These are phyloP conservation scores for Populus euphratica DNA, from an alignment of 345 rosid species.

Conservation along the genomic window DNA sequence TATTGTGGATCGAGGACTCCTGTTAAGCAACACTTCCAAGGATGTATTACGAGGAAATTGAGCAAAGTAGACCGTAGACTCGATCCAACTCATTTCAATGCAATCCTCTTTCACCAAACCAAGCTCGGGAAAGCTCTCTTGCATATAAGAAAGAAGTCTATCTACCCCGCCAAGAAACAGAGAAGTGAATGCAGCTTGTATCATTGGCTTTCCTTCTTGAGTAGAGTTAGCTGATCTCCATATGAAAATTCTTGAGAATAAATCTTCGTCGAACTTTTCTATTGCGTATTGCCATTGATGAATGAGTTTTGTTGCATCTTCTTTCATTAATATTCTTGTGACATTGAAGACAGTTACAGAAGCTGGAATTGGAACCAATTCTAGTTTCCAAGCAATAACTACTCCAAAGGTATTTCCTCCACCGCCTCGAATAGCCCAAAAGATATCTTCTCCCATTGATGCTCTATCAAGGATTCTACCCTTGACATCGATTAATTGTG, in stretches of 20 bases:
- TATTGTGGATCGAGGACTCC: neutral
- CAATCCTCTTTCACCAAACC: neutral
- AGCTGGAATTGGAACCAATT: neutral
- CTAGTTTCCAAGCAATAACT: neutral
- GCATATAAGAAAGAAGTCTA: neutral
- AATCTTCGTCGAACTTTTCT: neutral
- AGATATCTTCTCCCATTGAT: slow-evolving; percentile 16
- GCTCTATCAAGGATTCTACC: slow-evolving; percentile 13
- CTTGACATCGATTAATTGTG: slow-evolving; percentile 2
- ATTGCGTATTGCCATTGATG: neutral
- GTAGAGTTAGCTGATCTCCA: neutral
- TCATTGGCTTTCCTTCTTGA: neutral
- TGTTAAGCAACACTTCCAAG: neutral
- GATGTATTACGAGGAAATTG: neutral
- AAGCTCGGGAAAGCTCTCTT: slow-evolving; percentile 1
- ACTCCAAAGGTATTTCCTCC: slow-evolving; percentile 21
- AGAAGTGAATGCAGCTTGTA: neutral
- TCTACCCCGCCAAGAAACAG: slow-evolving; percentile 1
- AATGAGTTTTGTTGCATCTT: neutral
- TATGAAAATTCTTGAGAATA: neutral
- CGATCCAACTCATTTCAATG: slow-evolving; percentile 9
- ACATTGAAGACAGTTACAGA: neutral
- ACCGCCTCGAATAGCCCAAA: slow-evolving; percentile 21
- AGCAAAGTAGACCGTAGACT: neutral
- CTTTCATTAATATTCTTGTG: neutral